phyloP scores from a whole-genome alignment of 1,139 yeast species.

The Kodamaea plutei region DNA sequence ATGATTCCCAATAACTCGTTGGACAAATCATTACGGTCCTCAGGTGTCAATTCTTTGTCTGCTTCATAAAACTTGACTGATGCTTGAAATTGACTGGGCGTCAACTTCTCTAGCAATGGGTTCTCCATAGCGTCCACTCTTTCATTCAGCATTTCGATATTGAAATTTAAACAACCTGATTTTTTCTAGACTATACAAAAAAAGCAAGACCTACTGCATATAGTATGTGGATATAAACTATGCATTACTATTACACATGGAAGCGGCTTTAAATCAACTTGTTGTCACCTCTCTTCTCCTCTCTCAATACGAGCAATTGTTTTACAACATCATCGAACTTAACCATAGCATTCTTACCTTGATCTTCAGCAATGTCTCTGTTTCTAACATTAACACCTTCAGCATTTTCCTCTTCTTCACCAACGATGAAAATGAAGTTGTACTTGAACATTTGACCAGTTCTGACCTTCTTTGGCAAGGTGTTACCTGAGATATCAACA shows the following conservation, averaged over 20 bases:
- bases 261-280: constrained; percentile 43
- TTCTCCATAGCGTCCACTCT: constrained; percentile 10
- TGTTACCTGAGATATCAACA: constrained; percentile 88
- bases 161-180: background rate
- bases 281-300: constrained; percentile 68
- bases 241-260: background rate
- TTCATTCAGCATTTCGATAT: background rate
- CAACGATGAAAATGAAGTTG: constrained; percentile 93
- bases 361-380: constrained; percentile 80
- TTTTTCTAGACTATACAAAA: too few species aligned
- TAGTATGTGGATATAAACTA: background rate
- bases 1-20: constrained; percentile 27
- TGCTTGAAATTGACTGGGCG: constrained; percentile 36
- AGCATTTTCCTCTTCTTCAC: constrained; percentile 82
- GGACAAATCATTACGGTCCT: constrained; percentile 31
- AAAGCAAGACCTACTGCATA: background rate
- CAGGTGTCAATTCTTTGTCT: constrained; percentile 28
- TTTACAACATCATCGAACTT: constrained; percentile 64
- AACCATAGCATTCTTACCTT: constrained; percentile 84
- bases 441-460: constrained; percentile 89
- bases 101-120: constrained; percentile 26
- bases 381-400: constrained; percentile 85
- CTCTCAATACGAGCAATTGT: constrained; percentile 61
- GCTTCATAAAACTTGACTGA: constrained; percentile 42
- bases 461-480: constrained; percentile 94